Conservation (phyloP, 495 filamentous ascomycete genomes). For the Talaromyces stipitatus region DNA sequence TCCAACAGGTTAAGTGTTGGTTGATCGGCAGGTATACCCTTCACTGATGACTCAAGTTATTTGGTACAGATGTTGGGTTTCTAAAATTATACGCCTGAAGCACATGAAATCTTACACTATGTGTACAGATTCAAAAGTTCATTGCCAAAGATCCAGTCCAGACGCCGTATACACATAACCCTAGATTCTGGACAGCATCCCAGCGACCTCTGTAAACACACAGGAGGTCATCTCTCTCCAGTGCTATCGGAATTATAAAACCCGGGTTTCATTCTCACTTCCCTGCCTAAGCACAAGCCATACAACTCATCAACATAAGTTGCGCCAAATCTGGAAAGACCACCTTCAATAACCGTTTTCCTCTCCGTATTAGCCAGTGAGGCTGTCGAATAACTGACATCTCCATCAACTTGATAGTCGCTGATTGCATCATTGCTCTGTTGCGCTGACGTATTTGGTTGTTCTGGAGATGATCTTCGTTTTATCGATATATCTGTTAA, state of each 20-base stretch:
- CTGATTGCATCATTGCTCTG: not conserved
- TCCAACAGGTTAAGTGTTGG: not conserved
- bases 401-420: not conserved
- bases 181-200: not conserved
- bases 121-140: too few relatives aligned
- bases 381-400: conserved; percentile 8
- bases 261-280: not conserved
- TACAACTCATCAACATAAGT: conserved; percentile 40
- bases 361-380: conserved; percentile 16
- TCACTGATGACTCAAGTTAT: not conserved
- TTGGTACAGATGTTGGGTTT: not conserved
- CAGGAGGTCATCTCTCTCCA: not conserved
- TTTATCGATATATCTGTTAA: not conserved
- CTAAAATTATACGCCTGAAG: not conserved
- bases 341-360: conserved; percentile 23
- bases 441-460: not conserved
- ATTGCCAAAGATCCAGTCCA: not conserved
- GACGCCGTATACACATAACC: not conserved
- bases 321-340: conserved; percentile 15
- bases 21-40: not conserved
- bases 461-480: not conserved
- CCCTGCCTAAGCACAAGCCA: conserved; percentile 21
- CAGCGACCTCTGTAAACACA: not conserved
- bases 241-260: not conserved
- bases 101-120: too few relatives aligned